phyloP scores from a whole-genome alignment of 1,284 basidiomycete genomes.

The Cutaneotrichosporon daszewskae region DNA sequence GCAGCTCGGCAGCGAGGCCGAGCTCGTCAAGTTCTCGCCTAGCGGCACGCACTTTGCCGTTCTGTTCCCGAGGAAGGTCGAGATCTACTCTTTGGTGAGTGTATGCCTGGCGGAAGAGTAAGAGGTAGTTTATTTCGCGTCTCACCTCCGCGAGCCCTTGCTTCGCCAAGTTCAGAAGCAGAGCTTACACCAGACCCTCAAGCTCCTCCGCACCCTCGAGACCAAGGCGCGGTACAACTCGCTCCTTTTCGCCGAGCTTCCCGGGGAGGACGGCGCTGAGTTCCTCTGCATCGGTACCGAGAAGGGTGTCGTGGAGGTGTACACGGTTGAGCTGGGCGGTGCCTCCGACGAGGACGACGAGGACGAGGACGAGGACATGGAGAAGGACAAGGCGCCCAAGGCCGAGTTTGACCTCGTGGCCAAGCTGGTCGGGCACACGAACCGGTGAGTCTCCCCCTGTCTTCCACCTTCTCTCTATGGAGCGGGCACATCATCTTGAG shows the following conservation, averaged over 20 bases:
- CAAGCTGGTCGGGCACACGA: slow-evolving; percentile 42
- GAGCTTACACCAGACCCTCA: slow-evolving; percentile 57
- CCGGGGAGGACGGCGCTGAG: slow-evolving; percentile 41
- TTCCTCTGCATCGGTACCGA: slow-evolving; percentile 75
- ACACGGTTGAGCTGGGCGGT: slow-evolving; percentile 47
- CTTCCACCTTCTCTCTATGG: too few relatives aligned
- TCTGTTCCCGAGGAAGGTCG: slow-evolving; percentile 64
- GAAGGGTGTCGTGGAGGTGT: slow-evolving; percentile 74
- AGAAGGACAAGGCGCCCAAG: slow-evolving; percentile 17
- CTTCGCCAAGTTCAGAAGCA: background rate
- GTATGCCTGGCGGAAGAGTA: background rate
- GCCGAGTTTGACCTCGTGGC: slow-evolving; percentile 34
- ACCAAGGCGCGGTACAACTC: slow-evolving; percentile 77
- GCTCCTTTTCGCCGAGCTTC: slow-evolving; percentile 61
- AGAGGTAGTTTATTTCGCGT: too few relatives aligned
- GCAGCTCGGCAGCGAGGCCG: slow-evolving; percentile 81
- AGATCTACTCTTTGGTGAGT: slow-evolving; percentile 33
- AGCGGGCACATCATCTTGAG: too few relatives aligned
- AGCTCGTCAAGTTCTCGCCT: slow-evolving; percentile 75
- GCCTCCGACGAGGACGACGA: slow-evolving; percentile 25
- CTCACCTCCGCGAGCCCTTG: too few relatives aligned
- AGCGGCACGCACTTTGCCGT: slow-evolving; percentile 72
- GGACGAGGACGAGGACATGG: slow-evolving; percentile 19
- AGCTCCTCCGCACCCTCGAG: slow-evolving; percentile 60
- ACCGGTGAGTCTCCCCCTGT: slow-evolving; percentile 11